Base-by-base conservation (phyloP, 2,329 filamentous ascomycete genomes). In the Cryphonectria carpinicola region DNA sequence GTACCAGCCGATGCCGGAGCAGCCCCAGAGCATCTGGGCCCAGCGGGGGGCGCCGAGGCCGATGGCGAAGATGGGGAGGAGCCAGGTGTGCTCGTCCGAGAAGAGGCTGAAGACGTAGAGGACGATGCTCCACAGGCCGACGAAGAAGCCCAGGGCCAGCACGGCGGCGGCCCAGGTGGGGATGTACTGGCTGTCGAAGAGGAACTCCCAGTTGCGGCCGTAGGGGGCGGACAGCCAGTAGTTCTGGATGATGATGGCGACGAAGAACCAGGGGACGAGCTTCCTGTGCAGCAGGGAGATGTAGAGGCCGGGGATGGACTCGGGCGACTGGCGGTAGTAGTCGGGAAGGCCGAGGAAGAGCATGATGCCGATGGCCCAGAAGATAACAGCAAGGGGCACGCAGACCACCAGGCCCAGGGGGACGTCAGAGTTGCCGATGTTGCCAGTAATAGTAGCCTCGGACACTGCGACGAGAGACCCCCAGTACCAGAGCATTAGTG, bases 181-280 rank as follows among this genome's bases (percentile, higher is more conserved):
- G 2, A 87, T 85, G 75, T 88, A 85, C 62, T 86, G 81, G 32
- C 86, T 87, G 66, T 82, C 82, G 85, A 88, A 91, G 25, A 91
- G 84, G 80, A 87, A 92, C 58, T 82, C 81, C 90, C 90, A 92
- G 77, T 90, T 91, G 66, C 90, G 86, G 56, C 90, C 90, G 75
- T 91, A 92, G 0, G 87, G 89, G 0, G 89, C 86, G 32, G 87
- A 88, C 32, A 92, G 83, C 80, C 89, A 92, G 83, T 89, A 90
- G 78, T 92, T 92, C 76, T 91, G 89, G 52, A 91, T 79, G 72
- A 91, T 81, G 65, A 91, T 87, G 7, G 87, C 85, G 71, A 89
- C 79, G 78, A 91, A 88, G 81, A 90, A 91, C 89, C 89, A 92
- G n/a, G 90, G 81, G 61, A 91, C 85, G 72, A 91, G 88, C 79